These are phyloP conservation scores for Corymbia citriodora DNA, from an alignment of 441 rosid genomes.

Conservation along the genomic window DNA sequence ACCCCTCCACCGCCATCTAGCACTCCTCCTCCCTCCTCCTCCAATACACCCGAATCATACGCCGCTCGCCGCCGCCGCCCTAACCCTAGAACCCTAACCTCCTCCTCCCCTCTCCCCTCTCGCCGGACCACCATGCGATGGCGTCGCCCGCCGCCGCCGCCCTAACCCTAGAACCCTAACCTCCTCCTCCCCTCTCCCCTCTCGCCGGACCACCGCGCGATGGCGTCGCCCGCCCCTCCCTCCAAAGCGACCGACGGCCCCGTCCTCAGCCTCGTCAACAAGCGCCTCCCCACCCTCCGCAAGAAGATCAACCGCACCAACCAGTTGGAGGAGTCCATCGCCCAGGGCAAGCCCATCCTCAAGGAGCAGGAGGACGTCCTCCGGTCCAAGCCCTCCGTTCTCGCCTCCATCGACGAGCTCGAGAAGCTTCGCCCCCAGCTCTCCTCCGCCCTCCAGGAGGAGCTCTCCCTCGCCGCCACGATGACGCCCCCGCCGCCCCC, in stretches of 20 bases:
- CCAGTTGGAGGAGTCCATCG: constrained; percentile 70
- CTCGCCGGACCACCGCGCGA: neutral
- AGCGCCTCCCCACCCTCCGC: constrained; percentile 85
- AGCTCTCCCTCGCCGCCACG: constrained; percentile 38
- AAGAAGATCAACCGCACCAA: constrained; percentile 71
- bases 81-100: neutral
- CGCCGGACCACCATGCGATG: too few species aligned
- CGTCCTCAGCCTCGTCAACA: constrained; percentile 71
- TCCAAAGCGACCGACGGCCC: constrained; percentile 67
- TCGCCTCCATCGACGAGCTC: constrained; percentile 73
- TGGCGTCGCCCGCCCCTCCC: constrained; percentile 40
- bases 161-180: neutral
- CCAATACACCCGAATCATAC: neutral
- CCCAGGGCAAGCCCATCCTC: constrained; percentile 73
- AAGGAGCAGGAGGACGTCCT: constrained; percentile 81
- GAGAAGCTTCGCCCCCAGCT: constrained; percentile 85
- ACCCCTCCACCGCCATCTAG: neutral
- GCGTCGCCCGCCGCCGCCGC: neutral
- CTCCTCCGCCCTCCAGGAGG: constrained; percentile 60
- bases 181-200: neutral
- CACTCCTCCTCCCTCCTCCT: neutral
- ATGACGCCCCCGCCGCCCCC: neutral
- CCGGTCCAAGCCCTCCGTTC: constrained; percentile 67
- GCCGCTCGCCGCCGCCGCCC: neutral
- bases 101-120: neutral